Conservation (phyloP, 2,329 filamentous ascomycete species). For the Beauveria medogensis region DNA sequence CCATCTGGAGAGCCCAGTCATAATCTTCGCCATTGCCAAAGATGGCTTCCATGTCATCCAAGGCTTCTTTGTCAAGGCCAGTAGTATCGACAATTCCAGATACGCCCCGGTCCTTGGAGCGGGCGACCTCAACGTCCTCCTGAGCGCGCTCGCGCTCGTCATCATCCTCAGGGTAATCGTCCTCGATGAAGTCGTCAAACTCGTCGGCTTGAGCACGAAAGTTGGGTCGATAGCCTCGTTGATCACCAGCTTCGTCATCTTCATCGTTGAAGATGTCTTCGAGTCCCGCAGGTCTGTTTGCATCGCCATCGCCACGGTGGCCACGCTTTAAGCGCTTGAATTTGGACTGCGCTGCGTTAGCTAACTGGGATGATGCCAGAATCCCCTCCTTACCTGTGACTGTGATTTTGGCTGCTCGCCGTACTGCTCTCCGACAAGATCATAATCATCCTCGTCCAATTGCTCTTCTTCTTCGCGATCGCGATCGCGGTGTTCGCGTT, state of each 20-base stretch:
- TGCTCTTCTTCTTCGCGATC: slow-evolving; percentile 81
- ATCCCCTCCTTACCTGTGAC: slow-evolving; percentile 54
- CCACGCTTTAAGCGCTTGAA: slow-evolving; percentile 96
- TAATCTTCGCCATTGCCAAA: slow-evolving; percentile 96
- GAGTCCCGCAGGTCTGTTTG: slow-evolving; percentile 60
- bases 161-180: slow-evolving; percentile 85
- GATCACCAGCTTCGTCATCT: slow-evolving; percentile 63
- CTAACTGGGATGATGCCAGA: slow-evolving; percentile 12
- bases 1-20: slow-evolving; percentile 83
- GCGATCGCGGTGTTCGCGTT: slow-evolving; percentile 63
- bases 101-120: slow-evolving; percentile 64
- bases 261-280: slow-evolving; percentile 95
- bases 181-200: slow-evolving; percentile 94
- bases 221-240: slow-evolving; percentile 42
- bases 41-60: slow-evolving; percentile 93
- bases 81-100: slow-evolving; percentile 67
- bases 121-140: slow-evolving; percentile 83
- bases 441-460: slow-evolving; percentile 91
- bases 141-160: slow-evolving; percentile 65
- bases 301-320: slow-evolving; percentile 65
- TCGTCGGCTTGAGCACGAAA: slow-evolving; percentile 64
- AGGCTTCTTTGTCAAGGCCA: slow-evolving; percentile 81
- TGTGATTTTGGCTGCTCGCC: slow-evolving; percentile 54
- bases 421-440: slow-evolving; percentile 80
- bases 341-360: slow-evolving; percentile 54